These are phyloP conservation scores for Xylaria hypoxylon DNA, from an alignment of 2,329 filamentous ascomycete species.

Conservation along the genomic window DNA sequence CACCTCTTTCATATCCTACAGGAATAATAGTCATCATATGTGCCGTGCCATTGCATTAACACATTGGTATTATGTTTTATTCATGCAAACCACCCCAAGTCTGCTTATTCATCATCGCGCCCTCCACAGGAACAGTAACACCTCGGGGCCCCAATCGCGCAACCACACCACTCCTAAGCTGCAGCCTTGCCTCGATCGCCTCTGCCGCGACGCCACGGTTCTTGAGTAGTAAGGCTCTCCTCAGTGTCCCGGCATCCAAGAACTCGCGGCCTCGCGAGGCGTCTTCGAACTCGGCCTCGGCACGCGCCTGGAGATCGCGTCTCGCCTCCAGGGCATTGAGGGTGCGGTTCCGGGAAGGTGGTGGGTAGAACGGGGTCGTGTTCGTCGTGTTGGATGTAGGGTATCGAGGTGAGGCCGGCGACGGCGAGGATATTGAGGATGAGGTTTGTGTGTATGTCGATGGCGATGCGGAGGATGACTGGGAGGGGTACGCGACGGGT, in stretches of 20 bases:
- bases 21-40: neutral
- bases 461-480: constrained; percentile 24
- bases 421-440: constrained; percentile 29
- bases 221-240: constrained; percentile 60
- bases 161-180: constrained; percentile 60
- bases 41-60: neutral
- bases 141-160: constrained; percentile 57
- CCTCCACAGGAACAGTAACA: constrained; percentile 54
- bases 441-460: constrained; percentile 39
- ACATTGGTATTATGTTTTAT: constrained; percentile 6
- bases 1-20: neutral
- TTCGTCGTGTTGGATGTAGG: constrained; percentile 35
- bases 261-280: constrained; percentile 59
- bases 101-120: constrained; percentile 22
- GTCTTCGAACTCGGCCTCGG: constrained; percentile 58
- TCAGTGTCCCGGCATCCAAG: constrained; percentile 60
- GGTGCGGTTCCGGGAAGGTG: constrained; percentile 57
- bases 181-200: constrained; percentile 61
- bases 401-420: constrained; percentile 14
- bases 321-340: constrained; percentile 63
- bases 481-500: constrained; percentile 22
- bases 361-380: constrained; percentile 34
- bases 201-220: constrained; percentile 53
- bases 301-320: constrained; percentile 57
- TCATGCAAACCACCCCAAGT: constrained; percentile 33